These are phyloP conservation scores for Talaromyces thailandensis DNA, from an alignment of 495 filamentous ascomycete species.

Conservation along the genomic window DNA sequence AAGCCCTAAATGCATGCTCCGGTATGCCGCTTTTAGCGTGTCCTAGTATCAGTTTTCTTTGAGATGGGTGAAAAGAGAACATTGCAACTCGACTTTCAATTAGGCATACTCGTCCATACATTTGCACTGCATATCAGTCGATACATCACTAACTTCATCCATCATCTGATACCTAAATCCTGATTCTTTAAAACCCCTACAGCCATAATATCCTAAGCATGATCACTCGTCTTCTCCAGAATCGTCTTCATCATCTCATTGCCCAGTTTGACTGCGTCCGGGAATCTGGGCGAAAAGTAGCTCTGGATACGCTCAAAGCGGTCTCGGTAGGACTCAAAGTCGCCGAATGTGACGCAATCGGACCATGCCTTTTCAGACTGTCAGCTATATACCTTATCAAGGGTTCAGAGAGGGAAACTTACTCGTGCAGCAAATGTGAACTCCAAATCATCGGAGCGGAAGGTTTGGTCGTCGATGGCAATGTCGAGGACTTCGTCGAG, in stretches of 20 bases:
- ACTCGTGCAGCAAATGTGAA: constrained; percentile 91
- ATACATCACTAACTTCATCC: neutral
- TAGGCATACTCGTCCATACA: neutral
- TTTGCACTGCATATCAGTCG: neutral
- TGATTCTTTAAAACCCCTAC: too few species aligned
- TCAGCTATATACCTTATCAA: neutral
- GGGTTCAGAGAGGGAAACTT: constrained; percentile 13
- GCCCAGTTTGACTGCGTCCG: constrained; percentile 73
- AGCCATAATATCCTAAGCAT: neutral
- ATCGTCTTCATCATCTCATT: constrained; percentile 98
- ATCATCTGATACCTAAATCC: too few species aligned
- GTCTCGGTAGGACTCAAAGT: constrained; percentile 84
- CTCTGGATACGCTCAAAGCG: constrained; percentile 79
- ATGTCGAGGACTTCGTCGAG: constrained; percentile 81
- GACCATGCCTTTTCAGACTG: constrained; percentile 64
- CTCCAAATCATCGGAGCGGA: constrained; percentile 85
- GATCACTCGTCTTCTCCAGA: constrained; percentile 57
- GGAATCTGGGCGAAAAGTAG: constrained; percentile 86
- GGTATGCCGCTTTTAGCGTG: neutral
- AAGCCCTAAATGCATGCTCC: too few species aligned
- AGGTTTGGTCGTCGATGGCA: constrained; percentile 79
- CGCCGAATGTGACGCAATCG: constrained; percentile 79
- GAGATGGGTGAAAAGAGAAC: neutral
- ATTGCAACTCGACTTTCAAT: neutral
- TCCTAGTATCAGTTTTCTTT: neutral